Conservation (phyloP, 768 basidiomycete genomes). For the Dictyophora rubrovolvata region DNA sequence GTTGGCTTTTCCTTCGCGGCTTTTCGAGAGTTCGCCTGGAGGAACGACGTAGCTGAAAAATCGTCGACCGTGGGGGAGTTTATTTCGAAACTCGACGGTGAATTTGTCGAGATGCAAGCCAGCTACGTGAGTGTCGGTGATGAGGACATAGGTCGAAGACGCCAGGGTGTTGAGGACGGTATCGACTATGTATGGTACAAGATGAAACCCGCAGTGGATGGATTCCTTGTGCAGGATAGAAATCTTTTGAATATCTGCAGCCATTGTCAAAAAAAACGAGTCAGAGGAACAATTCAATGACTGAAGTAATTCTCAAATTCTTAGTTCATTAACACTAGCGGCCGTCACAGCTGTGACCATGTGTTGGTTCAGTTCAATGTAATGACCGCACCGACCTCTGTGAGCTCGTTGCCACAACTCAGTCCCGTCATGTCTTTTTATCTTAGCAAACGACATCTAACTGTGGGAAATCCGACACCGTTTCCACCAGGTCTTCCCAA, state of each 20-base stretch:
- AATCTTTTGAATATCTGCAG: constrained; percentile 61
- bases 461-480: constrained; percentile 77
- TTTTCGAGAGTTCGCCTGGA: constrained; percentile 92
- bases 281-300: background rate
- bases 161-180: constrained; percentile 63
- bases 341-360: no score
- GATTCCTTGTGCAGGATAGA: constrained; percentile 76
- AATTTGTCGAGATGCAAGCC: constrained; percentile 65
- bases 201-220: constrained; percentile 91
- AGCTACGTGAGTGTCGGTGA: constrained; percentile 90
- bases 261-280: constrained; percentile 2
- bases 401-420: constrained; percentile 13
- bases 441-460: constrained; percentile 66
- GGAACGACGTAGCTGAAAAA: constrained; percentile 72
- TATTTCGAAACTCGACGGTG: constrained; percentile 47
- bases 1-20: constrained; percentile 79
- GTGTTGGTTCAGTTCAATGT: background rate
- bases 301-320: no score
- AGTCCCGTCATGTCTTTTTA: constrained; percentile 13
- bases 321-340: no score
- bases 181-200: constrained; percentile 72
- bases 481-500: constrained; percentile 56
- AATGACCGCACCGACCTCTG: constrained; percentile 5
- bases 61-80: constrained; percentile 24
- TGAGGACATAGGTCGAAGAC: constrained; percentile 80